A percentile compares a stretch with the other conserved stretches of the same genome.
Evolutionary conservation across 306 rosid species (phyloP).

Genomic region (Vigna unguiculata): DNA sequence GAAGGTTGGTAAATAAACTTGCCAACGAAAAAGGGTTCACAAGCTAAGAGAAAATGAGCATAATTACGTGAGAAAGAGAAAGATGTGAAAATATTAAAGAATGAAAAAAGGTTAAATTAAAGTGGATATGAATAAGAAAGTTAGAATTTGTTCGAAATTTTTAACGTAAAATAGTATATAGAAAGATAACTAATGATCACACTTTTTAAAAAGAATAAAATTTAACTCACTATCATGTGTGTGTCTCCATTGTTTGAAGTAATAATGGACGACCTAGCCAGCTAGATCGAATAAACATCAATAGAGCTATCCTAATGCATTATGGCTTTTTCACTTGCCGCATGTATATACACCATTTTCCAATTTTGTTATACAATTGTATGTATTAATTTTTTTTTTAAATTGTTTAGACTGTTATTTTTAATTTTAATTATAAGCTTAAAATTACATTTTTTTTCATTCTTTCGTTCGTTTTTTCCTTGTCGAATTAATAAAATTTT

Average conservation of each 20-base stretch:
- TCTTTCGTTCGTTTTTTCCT: too few species aligned
- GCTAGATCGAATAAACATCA: conserved; percentile 25
- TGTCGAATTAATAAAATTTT: too few species aligned
- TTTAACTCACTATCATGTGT: conserved; percentile 25
- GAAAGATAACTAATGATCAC: conserved; percentile 22
- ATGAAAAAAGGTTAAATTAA: conserved; percentile 24
- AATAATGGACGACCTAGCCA: conserved; percentile 36
- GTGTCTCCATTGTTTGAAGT: conserved; percentile 33
- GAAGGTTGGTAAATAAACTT: conserved; percentile 27
- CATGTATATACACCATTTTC: background rate
- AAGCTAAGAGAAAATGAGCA: background rate
- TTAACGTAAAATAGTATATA: background rate
- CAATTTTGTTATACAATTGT: background rate
- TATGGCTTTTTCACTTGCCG: background rate
- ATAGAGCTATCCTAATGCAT: background rate
- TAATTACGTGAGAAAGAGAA: conserved; percentile 30
- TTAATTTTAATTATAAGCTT: too few species aligned
- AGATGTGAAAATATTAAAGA: conserved; percentile 31
- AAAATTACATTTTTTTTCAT: too few species aligned
- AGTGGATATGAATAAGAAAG: conserved; percentile 37
- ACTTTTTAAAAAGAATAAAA: conserved; percentile 4
- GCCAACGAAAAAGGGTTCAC: background rate
- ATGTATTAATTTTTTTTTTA: background rate
- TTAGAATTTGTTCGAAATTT: background rate
- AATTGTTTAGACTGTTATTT: too few species aligned